Evolutionary conservation across 1,284 basidiomycete genomes (phyloP).

Genomic region (Xerocomus cyaneibrunnescens): DNA sequence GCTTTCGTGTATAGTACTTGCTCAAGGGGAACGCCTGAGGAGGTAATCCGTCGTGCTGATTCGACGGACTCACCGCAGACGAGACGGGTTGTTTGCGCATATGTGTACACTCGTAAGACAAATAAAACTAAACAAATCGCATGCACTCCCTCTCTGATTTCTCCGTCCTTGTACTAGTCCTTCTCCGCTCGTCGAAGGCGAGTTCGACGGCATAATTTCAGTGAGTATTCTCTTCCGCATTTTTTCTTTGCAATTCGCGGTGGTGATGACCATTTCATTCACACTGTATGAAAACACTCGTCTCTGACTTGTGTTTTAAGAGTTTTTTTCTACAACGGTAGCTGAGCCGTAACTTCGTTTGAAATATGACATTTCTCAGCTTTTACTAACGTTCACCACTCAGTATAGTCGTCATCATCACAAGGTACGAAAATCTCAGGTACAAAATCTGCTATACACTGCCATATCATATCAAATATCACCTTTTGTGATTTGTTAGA

Average conservation of each 20-base stretch:
- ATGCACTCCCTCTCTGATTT: too few species aligned
- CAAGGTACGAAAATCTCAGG: too few species aligned
- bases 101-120: constrained; percentile 5
- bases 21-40: too few species aligned
- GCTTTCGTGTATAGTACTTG: too few species aligned
- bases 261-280: constrained; percentile 47
- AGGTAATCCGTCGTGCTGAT: too few species aligned
- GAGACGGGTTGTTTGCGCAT: too few species aligned
- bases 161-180: neutral
- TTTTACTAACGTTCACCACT: constrained; percentile 12
- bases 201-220: neutral
- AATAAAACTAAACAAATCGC: too few species aligned
- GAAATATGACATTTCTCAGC: neutral
- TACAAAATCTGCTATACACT: neutral
- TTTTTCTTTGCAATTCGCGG: constrained; percentile 45
- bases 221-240: constrained; percentile 16
- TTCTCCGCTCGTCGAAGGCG: too few species aligned
- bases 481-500: neutral
- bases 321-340: constrained; percentile 56
- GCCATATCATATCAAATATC: neutral
- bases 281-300: constrained; percentile 48
- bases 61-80: too few species aligned
- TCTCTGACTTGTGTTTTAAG: constrained; percentile 37
- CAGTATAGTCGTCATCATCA: constrained; percentile 5
- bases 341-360: constrained; percentile 47